phyloP scores from a whole-genome alignment of 2,329 filamentous ascomycete genomes.

The Trichoderma sp. region DNA sequence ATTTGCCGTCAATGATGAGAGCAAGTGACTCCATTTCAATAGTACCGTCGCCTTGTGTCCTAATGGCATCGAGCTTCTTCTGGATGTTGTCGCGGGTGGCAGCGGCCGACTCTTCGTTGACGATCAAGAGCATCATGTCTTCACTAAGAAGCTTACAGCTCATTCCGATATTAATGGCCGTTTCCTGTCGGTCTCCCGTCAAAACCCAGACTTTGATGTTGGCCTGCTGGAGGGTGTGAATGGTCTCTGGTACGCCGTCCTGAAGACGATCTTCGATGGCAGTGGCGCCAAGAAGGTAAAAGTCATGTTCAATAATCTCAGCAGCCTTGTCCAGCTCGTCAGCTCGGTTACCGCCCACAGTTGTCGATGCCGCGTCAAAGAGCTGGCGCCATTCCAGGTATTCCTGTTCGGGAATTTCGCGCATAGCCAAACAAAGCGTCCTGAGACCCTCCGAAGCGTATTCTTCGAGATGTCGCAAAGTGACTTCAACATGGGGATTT shows the following conservation, averaged over 20 bases:
- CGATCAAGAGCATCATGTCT: constrained; percentile 95
- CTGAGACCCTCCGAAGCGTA: constrained; percentile 95
- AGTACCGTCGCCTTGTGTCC: constrained; percentile 74
- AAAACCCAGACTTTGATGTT: constrained; percentile 99
- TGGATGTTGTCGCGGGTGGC: constrained; percentile 85
- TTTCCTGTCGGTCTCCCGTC: constrained; percentile 96
- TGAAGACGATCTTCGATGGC: constrained; percentile 97
- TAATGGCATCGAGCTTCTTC: constrained; percentile 91
- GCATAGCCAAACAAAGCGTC: constrained; percentile 92
- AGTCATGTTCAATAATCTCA: constrained; percentile 90
- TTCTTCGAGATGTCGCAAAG: constrained; percentile 93
- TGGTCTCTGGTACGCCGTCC: constrained; percentile 96
- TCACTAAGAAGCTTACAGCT: constrained; percentile 98
- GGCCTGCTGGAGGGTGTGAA: constrained; percentile 92
- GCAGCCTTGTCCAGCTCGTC: constrained; percentile 97
- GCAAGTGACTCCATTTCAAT: constrained; percentile 85
- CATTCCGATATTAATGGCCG: constrained; percentile 99
- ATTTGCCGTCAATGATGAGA: constrained; percentile 94
- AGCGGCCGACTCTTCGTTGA: constrained; percentile 83
- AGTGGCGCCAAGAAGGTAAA: constrained; percentile 88
- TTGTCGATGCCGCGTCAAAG: constrained; percentile 85
- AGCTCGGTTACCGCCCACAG: constrained; percentile 85
- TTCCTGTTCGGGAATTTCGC: constrained; percentile 87
- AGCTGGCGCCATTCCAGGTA: constrained; percentile 85
- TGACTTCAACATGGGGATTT: constrained; percentile 86